Conservation (phyloP, 805 yeast genomes). For the Kodamaea kakaduensis region DNA sequence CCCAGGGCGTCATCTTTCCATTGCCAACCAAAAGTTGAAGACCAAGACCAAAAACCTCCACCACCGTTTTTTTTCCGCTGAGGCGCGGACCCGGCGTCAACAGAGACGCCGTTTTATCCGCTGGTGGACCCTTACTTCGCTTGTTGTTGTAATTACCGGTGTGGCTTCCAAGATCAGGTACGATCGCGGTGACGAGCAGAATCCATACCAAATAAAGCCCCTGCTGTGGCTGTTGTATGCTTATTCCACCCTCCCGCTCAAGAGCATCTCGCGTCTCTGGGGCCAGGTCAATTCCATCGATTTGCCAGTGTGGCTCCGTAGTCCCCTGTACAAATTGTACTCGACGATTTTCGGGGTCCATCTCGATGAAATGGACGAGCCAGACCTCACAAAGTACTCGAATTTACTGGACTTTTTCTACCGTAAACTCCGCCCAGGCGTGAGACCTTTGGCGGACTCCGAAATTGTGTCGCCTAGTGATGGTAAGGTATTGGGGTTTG, state of each 20-base stretch:
- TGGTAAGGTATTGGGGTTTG: slow-evolving; percentile 84
- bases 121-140: slow-evolving; percentile 54
- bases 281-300: slow-evolving; percentile 81
- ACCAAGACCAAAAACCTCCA: slow-evolving; percentile 35
- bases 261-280: slow-evolving; percentile 90
- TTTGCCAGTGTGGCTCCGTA: slow-evolving; percentile 84
- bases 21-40: slow-evolving; percentile 34
- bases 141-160: slow-evolving; percentile 51
- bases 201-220: slow-evolving; percentile 50
- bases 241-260: slow-evolving; percentile 85
- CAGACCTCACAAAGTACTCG: slow-evolving; percentile 66
- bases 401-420: slow-evolving; percentile 91
- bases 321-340: slow-evolving; percentile 75
- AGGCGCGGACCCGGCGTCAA: slow-evolving; percentile 37
- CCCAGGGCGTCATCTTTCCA: slow-evolving; percentile 30
- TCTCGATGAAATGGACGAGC: slow-evolving; percentile 82
- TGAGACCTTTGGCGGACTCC: slow-evolving; percentile 66
- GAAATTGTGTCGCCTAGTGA: slow-evolving; percentile 88
- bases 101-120: slow-evolving; percentile 40
- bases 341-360: slow-evolving; percentile 82
- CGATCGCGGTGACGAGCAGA: slow-evolving; percentile 26
- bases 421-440: slow-evolving; percentile 71
- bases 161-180: slow-evolving; percentile 46
- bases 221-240: slow-evolving; percentile 88
- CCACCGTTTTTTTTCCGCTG: slow-evolving; percentile 39